Base-by-base conservation (phyloP, 257 asterid genomes). In the Paraleonurus japonicus region DNA sequence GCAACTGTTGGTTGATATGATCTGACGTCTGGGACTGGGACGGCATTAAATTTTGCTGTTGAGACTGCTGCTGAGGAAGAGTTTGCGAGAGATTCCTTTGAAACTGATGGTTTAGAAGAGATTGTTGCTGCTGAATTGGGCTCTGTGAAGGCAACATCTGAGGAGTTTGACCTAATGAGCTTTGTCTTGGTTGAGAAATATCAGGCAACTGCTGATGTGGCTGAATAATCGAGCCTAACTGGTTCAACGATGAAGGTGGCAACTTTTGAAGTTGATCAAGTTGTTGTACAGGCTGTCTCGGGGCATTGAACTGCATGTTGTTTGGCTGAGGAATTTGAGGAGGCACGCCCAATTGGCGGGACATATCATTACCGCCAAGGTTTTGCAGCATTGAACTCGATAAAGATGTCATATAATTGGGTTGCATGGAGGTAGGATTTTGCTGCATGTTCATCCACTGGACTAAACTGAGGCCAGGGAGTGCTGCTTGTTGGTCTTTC, bases 371-470 rank as follows among this genome's bases (percentile, higher is more conserved):
- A 39, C 85, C 85, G 0, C 86, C 62, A 20, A 84, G 67, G 72
- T 85, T 87, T 72, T 87, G 95, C 7, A 93, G 67, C 53, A 78
- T 86, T 1, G 97, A 76, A 47, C 84, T 78, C 5, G 96, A 62
- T 28, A 90, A 63, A 1, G 92, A 79, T 45, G 72, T 84, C 75
- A 89, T 63, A 70, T 75, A 86, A 80, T 81, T 88, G 24, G 92
- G 86, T 63, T 87, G 97, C 61, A 81, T 72, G 12, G 94, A 20
- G 85, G 78, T 85, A 41, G 87, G 83, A 72, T 80, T 85, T 47
- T 47, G 54, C 35, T 89, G 97, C 97, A 94, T 89, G 87, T 91
- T 94, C 99, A 94, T 94, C 99, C 96, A 91, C 71, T 94, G 99
- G 60, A 83, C 90, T 85, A 94, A 74, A 88, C 98, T 87, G 77